phyloP scores from a whole-genome alignment of 306 rosid genomes.

The Casuarina glauca region DNA sequence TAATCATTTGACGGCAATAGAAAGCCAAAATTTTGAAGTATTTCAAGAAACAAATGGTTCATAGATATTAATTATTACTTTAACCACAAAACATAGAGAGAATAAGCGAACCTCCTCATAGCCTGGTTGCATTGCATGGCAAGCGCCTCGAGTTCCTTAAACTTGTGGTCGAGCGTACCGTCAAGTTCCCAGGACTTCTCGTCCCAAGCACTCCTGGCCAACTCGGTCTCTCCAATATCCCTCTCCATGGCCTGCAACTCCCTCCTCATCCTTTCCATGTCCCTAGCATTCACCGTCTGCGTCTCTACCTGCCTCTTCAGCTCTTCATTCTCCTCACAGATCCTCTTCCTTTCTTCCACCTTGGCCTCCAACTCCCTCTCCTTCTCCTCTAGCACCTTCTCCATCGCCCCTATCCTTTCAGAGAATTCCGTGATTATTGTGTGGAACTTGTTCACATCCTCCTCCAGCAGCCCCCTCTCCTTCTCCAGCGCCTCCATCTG shows the following conservation, averaged over 20 bases:
- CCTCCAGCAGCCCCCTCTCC: slow-evolving; percentile 57
- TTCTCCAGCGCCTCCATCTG: slow-evolving; percentile 61
- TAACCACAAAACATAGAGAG: not conserved
- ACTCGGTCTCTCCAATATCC: slow-evolving; percentile 67
- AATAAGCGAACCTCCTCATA: slow-evolving; percentile 52
- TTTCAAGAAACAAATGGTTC: not conserved
- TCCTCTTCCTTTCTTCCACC: slow-evolving; percentile 43
- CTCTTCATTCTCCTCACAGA: slow-evolving; percentile 67
- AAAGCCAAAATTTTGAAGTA: not conserved
- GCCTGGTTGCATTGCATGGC: slow-evolving; percentile 77
- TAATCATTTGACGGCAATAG: not conserved
- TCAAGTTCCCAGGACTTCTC: slow-evolving; percentile 80
- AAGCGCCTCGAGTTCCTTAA: slow-evolving; percentile 68
- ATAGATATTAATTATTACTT: not conserved
- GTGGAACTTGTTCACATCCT: slow-evolving; percentile 73
- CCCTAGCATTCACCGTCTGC: slow-evolving; percentile 71
- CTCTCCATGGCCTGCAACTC: slow-evolving; percentile 90
- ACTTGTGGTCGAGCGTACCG: slow-evolving; percentile 40
- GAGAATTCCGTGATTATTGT: slow-evolving; percentile 50
- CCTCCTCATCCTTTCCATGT: slow-evolving; percentile 88
- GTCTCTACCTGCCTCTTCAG: slow-evolving; percentile 62
- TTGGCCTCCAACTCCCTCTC: slow-evolving; percentile 66
- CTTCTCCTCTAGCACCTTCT: slow-evolving; percentile 55
- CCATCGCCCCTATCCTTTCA: slow-evolving; percentile 35
- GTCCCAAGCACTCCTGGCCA: slow-evolving; percentile 70